A percentile compares a stretch with the other conserved stretches of the same genome.
Conservation (phyloP, 371 early-diverging fungal species). For the Mucor circinelloides region DNA sequence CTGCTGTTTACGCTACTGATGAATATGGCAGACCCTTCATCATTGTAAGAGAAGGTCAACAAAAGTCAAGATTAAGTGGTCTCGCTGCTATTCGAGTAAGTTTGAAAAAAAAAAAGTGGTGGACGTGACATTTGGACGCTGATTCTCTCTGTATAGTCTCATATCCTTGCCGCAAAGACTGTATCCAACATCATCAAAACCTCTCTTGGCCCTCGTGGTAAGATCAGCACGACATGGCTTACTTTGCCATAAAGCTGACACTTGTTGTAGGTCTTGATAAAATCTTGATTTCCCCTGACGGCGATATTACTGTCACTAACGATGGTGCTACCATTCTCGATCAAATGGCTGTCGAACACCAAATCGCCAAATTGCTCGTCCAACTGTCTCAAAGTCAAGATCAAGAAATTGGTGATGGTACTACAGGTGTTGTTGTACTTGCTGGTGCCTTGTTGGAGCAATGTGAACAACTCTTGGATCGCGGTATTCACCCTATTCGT, state of each 20-base stretch:
- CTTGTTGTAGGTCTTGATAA: conserved; percentile 89
- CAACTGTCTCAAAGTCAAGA: conserved; percentile 99
- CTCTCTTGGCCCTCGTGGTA: conserved; percentile 99
- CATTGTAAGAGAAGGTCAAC: conserved; percentile 94
- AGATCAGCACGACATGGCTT: neutral
- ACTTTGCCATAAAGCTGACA: neutral
- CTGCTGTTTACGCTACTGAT: conserved; percentile 75
- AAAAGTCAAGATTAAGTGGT: conserved; percentile 83
- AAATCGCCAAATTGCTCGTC: conserved; percentile 98
- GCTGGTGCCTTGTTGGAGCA: conserved; percentile 98
- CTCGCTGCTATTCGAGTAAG: conserved; percentile 92
- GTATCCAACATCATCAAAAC: conserved; percentile 97
- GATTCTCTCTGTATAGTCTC: conserved; percentile 70
- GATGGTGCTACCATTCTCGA: conserved; percentile 99
- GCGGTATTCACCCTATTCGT: conserved; percentile 99
- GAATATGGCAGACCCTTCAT: conserved; percentile 98
- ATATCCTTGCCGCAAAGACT: conserved; percentile 96
- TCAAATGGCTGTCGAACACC: conserved; percentile 99
- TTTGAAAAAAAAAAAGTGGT: neutral
- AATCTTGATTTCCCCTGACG: conserved; percentile 98
- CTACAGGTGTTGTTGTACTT: conserved; percentile 99
- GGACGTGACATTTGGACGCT: neutral
- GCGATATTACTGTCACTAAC: conserved; percentile 99
- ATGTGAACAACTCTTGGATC: conserved; percentile 93
- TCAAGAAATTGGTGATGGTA: conserved; percentile 99